Evolutionary conservation across 345 rosid genomes (phyloP), one percentile per base, ranked within the genome.

Genomic region (Eucalyptus regnans): DNA sequence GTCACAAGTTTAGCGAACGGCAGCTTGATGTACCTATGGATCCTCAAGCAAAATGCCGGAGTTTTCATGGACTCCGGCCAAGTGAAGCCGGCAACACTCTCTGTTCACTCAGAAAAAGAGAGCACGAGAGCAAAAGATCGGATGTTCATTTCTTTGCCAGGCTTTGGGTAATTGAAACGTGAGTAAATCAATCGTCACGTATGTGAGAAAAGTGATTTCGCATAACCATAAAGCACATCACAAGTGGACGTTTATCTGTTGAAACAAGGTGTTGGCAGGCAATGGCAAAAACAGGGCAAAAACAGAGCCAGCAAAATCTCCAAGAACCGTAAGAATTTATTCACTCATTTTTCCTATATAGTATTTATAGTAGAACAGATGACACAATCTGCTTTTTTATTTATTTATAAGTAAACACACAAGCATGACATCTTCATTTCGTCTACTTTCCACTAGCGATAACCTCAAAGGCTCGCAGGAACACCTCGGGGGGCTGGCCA

Each of bases 401-500:
- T n/a, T n/a, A n/a, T n/a, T n/a, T 56, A 71, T 18, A 12, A 41
- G 83, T 76, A 41, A 10, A 76, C 84, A 76, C 29, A 76, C 48
- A 76, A 41, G 48, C 29, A 76, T 22, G 48, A 3, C 29, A 41
- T 76, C 6, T 76, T 76, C 83, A 76, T 37, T 76, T 76, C 48
- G 48, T 41, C 48, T 76, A 41, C 1, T 3, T 11, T 76, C 27
- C 15, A 0, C 84, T 43, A 5, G 84, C 48, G 29, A 76, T 20
- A 22, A 41, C 48, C 90, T 94, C 91, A 86, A 96, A 96, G 89
- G 97, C 97, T 87, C 92, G 92, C 23, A 89, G 89, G 93, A 96
- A 98, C 37, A 90, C 93, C 90, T 96, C 99, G 0, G 97, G 92
- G 15, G 97, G 95, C 89, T 96, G 98, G 2, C 96, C 99, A 6